phyloP scores from a whole-genome alignment of 2,329 filamentous ascomycete species.

The Neonectria sp. region DNA sequence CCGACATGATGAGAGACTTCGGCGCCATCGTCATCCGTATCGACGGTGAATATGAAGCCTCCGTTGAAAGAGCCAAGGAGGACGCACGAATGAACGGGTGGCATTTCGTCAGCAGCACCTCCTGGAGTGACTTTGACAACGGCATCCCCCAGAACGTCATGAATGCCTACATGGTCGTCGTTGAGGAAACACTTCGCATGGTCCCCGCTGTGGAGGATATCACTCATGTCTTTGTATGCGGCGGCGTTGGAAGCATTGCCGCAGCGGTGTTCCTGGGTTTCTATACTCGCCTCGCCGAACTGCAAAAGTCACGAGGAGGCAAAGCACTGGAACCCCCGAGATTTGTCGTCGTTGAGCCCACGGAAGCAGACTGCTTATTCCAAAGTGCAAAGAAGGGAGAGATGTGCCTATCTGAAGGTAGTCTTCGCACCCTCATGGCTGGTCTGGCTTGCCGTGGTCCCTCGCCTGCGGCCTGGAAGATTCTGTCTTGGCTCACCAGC shows the following conservation, averaged over 20 bases:
- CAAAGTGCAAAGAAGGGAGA: conserved; percentile 32
- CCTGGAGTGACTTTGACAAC: conserved; percentile 30
- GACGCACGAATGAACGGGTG: conserved; percentile 35
- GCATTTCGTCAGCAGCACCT: conserved; percentile 37
- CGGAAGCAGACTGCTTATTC: conserved; percentile 30
- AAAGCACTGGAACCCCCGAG: neutral
- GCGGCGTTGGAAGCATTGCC: conserved; percentile 34
- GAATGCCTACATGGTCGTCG: conserved; percentile 37
- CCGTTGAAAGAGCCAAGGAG: conserved; percentile 30
- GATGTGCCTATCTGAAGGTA: conserved; percentile 10
- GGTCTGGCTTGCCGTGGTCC: conserved; percentile 32
- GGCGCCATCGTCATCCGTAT: conserved; percentile 34
- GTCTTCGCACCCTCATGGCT: conserved; percentile 31
- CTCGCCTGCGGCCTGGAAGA: conserved; percentile 35
- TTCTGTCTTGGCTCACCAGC: conserved; percentile 33
- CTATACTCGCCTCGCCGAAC: neutral
- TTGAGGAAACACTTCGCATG: conserved; percentile 24
- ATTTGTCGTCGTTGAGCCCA: conserved; percentile 33
- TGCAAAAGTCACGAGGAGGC: neutral
- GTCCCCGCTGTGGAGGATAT: conserved; percentile 14
- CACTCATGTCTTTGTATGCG: conserved; percentile 35
- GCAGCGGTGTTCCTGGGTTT: conserved; percentile 31
- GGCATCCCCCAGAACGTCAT: conserved; percentile 33
- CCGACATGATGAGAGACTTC: conserved; percentile 26
- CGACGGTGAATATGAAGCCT: conserved; percentile 31